A percentile compares a stretch with the other conserved stretches of the same genome.
phyloP scores from a whole-genome alignment of 2,329 filamentous ascomycete genomes.

The Claviceps paspali region DNA sequence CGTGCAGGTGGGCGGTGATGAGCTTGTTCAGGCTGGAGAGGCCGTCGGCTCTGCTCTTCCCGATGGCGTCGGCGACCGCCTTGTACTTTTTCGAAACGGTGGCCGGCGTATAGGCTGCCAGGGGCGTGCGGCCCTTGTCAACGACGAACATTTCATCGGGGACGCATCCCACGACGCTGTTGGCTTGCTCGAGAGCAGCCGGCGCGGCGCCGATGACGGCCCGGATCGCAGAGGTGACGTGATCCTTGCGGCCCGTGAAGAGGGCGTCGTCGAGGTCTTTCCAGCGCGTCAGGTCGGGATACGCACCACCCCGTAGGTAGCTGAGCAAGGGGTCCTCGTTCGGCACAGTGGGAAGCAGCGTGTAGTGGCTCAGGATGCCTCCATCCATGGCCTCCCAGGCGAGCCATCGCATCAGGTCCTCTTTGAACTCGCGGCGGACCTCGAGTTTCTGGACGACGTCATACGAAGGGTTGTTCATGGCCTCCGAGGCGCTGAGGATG shows the following conservation, averaged over 20 bases:
- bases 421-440: constrained; percentile 46
- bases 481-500: constrained; percentile 65
- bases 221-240: constrained; percentile 48
- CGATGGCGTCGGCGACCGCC: constrained; percentile 47
- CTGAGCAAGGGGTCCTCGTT: constrained; percentile 57
- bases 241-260: constrained; percentile 52
- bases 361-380: constrained; percentile 64
- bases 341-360: constrained; percentile 71
- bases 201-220: constrained; percentile 35
- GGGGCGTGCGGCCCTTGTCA: constrained; percentile 47
- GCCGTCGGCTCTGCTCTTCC: constrained; percentile 40
- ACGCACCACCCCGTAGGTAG: constrained; percentile 62
- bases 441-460: constrained; percentile 48
- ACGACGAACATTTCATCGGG: constrained; percentile 44
- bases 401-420: constrained; percentile 69
- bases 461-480: constrained; percentile 69
- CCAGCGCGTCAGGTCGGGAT: constrained; percentile 58
- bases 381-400: constrained; percentile 87
- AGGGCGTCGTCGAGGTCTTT: constrained; percentile 56
- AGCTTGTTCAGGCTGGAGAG: constrained; percentile 53
- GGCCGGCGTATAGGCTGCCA: constrained; percentile 63
- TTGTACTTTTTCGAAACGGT: constrained; percentile 51
- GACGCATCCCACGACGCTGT: constrained; percentile 48
- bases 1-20: constrained; percentile 74
- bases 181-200: constrained; percentile 37